Evolutionary conservation across 208 protist species (phyloP).

Genomic region (Wallacemonas collosoma): DNA sequence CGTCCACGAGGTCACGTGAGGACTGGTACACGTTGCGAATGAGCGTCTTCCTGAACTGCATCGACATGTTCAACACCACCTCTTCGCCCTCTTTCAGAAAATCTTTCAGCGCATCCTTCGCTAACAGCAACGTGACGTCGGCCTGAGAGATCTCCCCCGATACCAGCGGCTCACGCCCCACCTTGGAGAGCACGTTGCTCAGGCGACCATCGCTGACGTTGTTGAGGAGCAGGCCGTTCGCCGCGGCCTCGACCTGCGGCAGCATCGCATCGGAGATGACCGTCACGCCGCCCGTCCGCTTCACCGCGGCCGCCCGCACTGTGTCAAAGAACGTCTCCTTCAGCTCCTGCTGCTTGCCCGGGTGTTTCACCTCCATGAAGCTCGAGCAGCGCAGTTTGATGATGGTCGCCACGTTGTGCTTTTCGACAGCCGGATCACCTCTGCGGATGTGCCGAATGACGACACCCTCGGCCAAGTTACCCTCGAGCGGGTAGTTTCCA

Average conservation of each 20-base stretch:
- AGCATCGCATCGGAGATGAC: conserved; percentile 79
- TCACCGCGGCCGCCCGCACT: conserved; percentile 70
- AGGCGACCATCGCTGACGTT: conserved; percentile 84
- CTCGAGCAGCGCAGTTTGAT: conserved; percentile 86
- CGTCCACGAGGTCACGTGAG: conserved; percentile 58
- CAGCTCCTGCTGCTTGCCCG: conserved; percentile 88
- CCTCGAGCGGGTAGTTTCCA: conserved; percentile 87
- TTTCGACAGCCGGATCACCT: conserved; percentile 66
- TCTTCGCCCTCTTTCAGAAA: conserved; percentile 84
- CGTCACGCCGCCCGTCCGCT: conserved; percentile 51
- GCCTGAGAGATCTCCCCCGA: conserved; percentile 51
- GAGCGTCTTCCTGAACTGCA: conserved; percentile 80
- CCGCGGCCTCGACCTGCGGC: conserved; percentile 78
- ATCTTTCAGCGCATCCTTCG: conserved; percentile 89
- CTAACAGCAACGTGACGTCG: conserved; percentile 71
- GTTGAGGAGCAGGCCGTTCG: conserved; percentile 81
- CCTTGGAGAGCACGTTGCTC: conserved; percentile 84
- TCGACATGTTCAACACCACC: conserved; percentile 78
- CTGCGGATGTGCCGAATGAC: conserved; percentile 84
- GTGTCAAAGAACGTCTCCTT: conserved; percentile 90
- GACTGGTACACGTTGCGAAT: conserved; percentile 80
- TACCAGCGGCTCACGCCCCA: conserved; percentile 76
- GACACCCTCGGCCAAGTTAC: conserved; percentile 89
- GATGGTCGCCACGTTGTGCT: conserved; percentile 78
- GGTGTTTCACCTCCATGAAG: conserved; percentile 91